phyloP scores from a whole-genome alignment of 768 basidiomycete species.

The Xerocomellus dryophilus region DNA sequence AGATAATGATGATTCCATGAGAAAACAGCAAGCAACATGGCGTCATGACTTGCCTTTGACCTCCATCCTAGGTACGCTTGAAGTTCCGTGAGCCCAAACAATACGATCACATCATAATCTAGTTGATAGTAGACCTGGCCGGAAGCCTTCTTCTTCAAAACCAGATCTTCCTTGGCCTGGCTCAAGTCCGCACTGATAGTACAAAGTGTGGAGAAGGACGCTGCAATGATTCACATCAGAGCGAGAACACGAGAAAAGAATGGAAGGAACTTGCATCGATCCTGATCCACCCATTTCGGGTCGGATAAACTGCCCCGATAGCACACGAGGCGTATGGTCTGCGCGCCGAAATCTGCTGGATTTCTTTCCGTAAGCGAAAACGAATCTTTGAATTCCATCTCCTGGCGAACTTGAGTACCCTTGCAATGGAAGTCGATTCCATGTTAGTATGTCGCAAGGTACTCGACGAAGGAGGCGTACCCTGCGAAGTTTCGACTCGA shows the following conservation, averaged over 20 bases:
- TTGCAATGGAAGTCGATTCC: neutral
- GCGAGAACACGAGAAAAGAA: neutral
- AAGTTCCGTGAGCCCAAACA: constrained; percentile 10
- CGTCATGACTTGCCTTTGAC: neutral
- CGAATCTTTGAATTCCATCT: constrained; percentile 10
- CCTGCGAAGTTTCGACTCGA: constrained; percentile 12
- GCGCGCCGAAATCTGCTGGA: constrained; percentile 1
- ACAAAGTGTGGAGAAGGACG: constrained; percentile 3
- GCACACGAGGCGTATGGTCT: constrained; percentile 3
- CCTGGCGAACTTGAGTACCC: neutral
- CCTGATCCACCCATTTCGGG: constrained; percentile 17
- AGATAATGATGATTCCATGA: neutral
- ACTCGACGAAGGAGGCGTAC: neutral
- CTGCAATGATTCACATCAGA: neutral
- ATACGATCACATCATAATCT: constrained; percentile 14
- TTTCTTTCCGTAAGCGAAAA: constrained; percentile 4
- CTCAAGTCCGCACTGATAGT: constrained; percentile 1
- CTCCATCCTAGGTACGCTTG: constrained; percentile 9
- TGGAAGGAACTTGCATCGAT: neutral
- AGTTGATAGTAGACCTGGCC: constrained; percentile 8
- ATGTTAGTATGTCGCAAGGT: neutral
- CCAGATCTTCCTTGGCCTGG: neutral
- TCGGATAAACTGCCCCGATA: constrained; percentile 9
- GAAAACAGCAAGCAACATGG: neutral
- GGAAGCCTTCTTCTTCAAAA: neutral